These are phyloP conservation scores for Isabelozyma rhagii DNA, from an alignment of 805 yeast species.

Conservation along the genomic window DNA sequence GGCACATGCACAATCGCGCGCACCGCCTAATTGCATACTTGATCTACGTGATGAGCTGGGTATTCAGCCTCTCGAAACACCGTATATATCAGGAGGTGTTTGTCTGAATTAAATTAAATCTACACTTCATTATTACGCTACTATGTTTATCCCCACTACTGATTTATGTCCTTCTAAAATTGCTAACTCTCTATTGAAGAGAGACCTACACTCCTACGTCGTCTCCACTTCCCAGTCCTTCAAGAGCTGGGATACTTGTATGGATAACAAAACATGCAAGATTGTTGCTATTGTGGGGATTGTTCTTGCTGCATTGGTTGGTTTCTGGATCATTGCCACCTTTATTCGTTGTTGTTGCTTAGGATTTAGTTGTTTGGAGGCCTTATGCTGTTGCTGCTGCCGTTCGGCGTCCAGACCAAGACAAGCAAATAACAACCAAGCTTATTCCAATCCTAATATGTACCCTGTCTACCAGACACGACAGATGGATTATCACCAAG, in stretches of 20 bases:
- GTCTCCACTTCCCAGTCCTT: slow-evolving; percentile 48
- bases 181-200: neutral
- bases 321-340: slow-evolving; percentile 54
- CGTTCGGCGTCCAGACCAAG: slow-evolving; percentile 17
- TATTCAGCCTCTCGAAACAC: too few species aligned
- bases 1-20: neutral
- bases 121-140: neutral
- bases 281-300: slow-evolving; percentile 74
- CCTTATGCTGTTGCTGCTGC: slow-evolving; percentile 48
- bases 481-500: neutral
- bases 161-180: neutral
- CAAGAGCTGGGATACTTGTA: slow-evolving; percentile 72
- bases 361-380: slow-evolving; percentile 43
- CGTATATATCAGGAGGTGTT: too few species aligned
- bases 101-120: too few species aligned
- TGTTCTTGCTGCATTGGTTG: slow-evolving; percentile 51
- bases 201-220: slow-evolving; percentile 1
- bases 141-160: neutral
- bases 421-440: slow-evolving; percentile 9
- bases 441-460: slow-evolving; percentile 32
- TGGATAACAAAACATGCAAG: slow-evolving; percentile 74
- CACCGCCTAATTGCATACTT: neutral
- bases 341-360: slow-evolving; percentile 58
- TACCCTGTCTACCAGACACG: slow-evolving; percentile 15
- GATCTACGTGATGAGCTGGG: neutral